Evolutionary conservation across 1,284 basidiomycete genomes (phyloP), one percentile per base, ranked within the genome.

Genomic region (Caloboletus inedulis): DNA sequence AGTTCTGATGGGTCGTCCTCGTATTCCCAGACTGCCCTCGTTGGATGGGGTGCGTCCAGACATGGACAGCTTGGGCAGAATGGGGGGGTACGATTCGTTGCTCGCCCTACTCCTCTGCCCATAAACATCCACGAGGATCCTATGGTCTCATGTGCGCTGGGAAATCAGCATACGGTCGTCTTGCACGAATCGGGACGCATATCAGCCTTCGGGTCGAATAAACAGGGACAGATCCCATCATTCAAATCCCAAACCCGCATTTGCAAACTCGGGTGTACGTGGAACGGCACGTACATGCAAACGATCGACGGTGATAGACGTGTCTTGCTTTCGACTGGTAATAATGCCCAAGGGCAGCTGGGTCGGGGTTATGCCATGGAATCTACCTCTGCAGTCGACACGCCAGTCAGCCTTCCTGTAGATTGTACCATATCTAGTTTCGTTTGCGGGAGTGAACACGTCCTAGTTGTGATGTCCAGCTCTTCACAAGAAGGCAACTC

Each of bases 21-120:
- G 2, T 16, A 25, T 16, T 18, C 46, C 4, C 46, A 30, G n/a
- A 61, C 65, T 40, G 54, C 77, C 31, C 57, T 89, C 12, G 70
- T 85, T 1, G 93, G 92, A 3, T 96, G 93, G 93, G 94, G 93
- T 5, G 77, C 84, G 4, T 79, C 82, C 23, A 75, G 94, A 37
- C 91, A 93, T 61, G 91, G 91, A 2, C 91, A 93, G 61, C 77
- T 92, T 1, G 88, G 87, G 13, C 30, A 50, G 31, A 43, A 19
- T 52, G 59, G 37, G 37, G 64, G 47, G 18, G 50, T 37, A 21
- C 62, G 57, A 16, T 59, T 46, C 56, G 37, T 56, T 46, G 43
- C 48, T 46, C 62, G 56, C 39, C 63, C 66, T 49, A 41, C 59
- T 51, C 37, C 58, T 61, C n/a, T 62, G 55, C 33, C 55, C 68